A percentile compares a stretch with the other conserved stretches of the same genome.
These are phyloP conservation scores for Curvularia spicifera DNA, from an alignment of 2,329 filamentous ascomycete species.

Conservation along the genomic window DNA sequence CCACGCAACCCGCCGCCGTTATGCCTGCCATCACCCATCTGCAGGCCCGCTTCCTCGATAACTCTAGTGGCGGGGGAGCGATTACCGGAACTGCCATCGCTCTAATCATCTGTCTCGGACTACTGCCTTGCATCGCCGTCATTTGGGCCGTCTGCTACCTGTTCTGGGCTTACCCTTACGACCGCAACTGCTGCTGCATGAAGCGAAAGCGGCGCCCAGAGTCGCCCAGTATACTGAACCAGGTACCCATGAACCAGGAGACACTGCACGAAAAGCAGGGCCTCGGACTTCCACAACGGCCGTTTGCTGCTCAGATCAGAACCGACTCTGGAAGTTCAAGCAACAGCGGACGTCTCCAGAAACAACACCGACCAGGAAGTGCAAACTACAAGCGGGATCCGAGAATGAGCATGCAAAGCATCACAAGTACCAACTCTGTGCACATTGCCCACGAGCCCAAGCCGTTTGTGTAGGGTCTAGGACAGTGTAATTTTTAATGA, in stretches of 20 bases:
- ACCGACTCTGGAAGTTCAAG: constrained; percentile 25
- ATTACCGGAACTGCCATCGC: constrained; percentile 31
- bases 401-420: constrained; percentile 25
- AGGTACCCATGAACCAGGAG: constrained; percentile 17
- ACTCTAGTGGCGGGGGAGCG: constrained; percentile 10
- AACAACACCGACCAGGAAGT: constrained; percentile 8
- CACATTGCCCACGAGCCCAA: constrained; percentile 30
- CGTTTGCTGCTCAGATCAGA: constrained; percentile 12
- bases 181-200: constrained; percentile 35
- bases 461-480: constrained; percentile 28
- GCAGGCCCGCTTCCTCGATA: constrained; percentile 23
- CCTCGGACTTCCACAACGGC: constrained; percentile 23
- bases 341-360: constrained; percentile 13
- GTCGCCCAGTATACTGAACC: constrained; percentile 10
- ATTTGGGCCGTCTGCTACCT: constrained; percentile 37
- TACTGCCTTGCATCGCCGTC: constrained; percentile 34
- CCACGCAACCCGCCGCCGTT: background rate
- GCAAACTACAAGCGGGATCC: constrained; percentile 6
- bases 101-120: constrained; percentile 33
- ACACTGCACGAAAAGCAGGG: constrained; percentile 23
- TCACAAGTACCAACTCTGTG: constrained; percentile 25
- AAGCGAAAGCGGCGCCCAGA: constrained; percentile 27
- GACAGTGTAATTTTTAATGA: background rate
- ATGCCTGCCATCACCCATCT: constrained; percentile 30
- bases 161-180: constrained; percentile 34